These are phyloP conservation scores for Quercus suber DNA, from an alignment of 306 rosid genomes.

Conservation along the genomic window DNA sequence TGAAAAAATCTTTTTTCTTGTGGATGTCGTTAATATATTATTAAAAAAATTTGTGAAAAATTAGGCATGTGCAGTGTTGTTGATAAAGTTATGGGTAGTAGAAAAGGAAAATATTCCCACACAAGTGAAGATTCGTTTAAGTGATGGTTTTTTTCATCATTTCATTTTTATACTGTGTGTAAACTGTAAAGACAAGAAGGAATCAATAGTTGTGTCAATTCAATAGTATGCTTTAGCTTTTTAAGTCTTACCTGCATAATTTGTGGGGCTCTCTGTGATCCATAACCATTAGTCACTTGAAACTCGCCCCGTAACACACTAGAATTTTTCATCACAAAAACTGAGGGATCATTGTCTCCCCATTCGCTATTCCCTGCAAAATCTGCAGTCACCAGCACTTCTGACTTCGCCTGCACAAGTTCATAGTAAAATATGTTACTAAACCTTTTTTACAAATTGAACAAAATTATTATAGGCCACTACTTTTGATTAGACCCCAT, in stretches of 20 bases:
- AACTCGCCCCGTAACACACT: slow-evolving; percentile 51
- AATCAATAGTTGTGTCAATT: background rate
- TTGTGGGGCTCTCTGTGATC: slow-evolving; percentile 46
- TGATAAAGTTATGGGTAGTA: too few species aligned
- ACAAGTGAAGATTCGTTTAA: too few species aligned
- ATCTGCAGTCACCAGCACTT: slow-evolving; percentile 56
- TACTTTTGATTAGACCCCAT: too few species aligned
- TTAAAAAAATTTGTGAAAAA: too few species aligned
- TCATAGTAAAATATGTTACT: background rate
- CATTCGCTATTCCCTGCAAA: slow-evolving; percentile 36
- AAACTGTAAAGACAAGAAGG: background rate
- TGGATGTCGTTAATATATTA: too few species aligned
- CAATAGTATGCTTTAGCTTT: background rate
- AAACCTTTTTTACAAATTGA: too few species aligned
- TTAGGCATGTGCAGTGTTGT: too few species aligned
- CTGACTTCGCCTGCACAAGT: slow-evolving; percentile 52
- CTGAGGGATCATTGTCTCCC: slow-evolving; percentile 61
- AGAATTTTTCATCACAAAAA: slow-evolving; percentile 37
- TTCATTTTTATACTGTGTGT: too few species aligned
- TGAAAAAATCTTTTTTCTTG: too few species aligned
- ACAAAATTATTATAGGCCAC: too few species aligned
- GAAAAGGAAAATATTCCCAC: too few species aligned
- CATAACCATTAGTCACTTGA: slow-evolving; percentile 74
- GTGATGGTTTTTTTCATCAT: too few species aligned
- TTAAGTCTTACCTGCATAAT: slow-evolving; percentile 49